Evolutionary conservation across 2,329 filamentous ascomycete genomes (phyloP).

Genomic region (Penicillium sp.): DNA sequence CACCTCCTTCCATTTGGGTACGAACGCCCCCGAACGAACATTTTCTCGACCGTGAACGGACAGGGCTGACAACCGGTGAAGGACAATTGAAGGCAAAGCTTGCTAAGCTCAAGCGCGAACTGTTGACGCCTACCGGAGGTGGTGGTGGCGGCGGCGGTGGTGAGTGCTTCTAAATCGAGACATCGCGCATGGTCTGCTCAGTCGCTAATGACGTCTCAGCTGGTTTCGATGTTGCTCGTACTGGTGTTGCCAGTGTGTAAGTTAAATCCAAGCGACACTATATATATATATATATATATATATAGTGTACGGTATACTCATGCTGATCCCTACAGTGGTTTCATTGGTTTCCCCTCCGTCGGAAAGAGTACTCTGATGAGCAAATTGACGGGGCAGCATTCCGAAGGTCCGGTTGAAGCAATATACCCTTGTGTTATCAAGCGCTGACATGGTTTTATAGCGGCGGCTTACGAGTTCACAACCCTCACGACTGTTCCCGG

Average conservation of each 20-base stretch:
- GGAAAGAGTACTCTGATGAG: constrained; percentile 99
- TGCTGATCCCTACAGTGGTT: constrained; percentile 54
- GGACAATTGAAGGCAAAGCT: constrained; percentile 95
- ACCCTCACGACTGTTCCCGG: constrained; percentile 96
- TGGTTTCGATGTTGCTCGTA: constrained; percentile 96
- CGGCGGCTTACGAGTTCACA: constrained; percentile 96
- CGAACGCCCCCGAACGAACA: constrained; percentile 11
- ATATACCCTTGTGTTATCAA: background rate
- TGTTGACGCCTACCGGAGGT: constrained; percentile 76
- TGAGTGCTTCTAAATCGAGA: constrained; percentile 26
- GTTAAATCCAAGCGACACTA: constrained; percentile 24
- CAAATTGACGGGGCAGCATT: constrained; percentile 89
- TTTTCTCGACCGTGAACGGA: constrained; percentile 5
- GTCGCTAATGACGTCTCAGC: constrained; percentile 43
- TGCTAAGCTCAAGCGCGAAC: constrained; percentile 93
- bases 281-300: too few species aligned
- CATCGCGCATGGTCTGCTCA: background rate
- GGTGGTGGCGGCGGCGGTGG: constrained; percentile 79
- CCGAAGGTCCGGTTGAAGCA: constrained; percentile 58
- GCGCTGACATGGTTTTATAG: constrained; percentile 41
- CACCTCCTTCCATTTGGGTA: constrained; percentile 85
- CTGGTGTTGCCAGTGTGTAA: constrained; percentile 87
- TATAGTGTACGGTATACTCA: constrained; percentile 13
- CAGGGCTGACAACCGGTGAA: constrained; percentile 31
- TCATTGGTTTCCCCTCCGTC: constrained; percentile 97